Base-by-base conservation (phyloP, 768 basidiomycete species). In the Cystobasidium tubakii region DNA sequence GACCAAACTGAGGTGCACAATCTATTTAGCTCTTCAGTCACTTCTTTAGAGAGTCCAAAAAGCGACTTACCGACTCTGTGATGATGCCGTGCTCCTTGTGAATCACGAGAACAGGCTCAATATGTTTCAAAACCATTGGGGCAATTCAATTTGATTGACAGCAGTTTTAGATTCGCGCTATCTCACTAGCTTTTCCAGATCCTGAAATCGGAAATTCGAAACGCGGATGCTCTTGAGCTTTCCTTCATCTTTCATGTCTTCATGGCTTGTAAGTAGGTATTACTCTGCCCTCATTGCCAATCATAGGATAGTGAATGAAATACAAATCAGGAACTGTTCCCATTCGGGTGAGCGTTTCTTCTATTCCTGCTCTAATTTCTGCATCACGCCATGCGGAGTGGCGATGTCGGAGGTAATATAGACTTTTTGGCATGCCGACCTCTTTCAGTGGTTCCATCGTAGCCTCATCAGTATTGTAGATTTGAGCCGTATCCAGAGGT, bases 121-220 rank as follows among this genome's bases (percentile, higher is more conserved):
- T 74, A 74, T 80, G 79, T 0, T 53, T 64, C 31, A 81, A 74
- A 33, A 81, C 76, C 69, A 79, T 80, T 19, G 81, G 81, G 77
- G 81, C 76, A 78, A 81, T 62, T 80, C 80, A 65, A 80, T 60
- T 60, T 78, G 81, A 77, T 82, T 80, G 29, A 77, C 74, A 39
- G 78, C 80, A 1, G 81, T 81, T 74, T 79, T 80, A 80, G 79
- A 75, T 77, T 79, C 34, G 33, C 33, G 77, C n/a, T 74, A 73
- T 43, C 73, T 46, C 44, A 81, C 23, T 19, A 81, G 65, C 66
- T 75, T 79, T 34, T 81, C 74, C 19, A 79, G 71, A 66, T 81
- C 81, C 46, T 80, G 78, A 13, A 77, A 78, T 1, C 79, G 77
- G 75, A 80, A 82, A 75, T 82, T 82, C 64, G 76, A 78, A 15